Evolutionary conservation across 192 early-diverging fungal genomes (phyloP), one percentile per base, ranked within the genome.

Genomic region (Umbelopsis sp.): DNA sequence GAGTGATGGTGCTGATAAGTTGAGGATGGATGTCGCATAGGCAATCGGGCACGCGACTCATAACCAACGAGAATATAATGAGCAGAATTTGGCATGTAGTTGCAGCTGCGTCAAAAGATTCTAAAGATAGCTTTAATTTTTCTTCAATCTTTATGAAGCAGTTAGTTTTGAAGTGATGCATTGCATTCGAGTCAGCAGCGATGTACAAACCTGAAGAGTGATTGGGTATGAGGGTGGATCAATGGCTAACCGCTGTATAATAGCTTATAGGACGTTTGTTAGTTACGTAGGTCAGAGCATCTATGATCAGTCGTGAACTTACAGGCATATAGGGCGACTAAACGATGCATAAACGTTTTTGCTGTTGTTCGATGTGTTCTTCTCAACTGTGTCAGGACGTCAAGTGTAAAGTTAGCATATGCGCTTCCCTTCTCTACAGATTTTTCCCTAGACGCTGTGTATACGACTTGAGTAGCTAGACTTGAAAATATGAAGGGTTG

Each of bases 401-500:
- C 55, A 4, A 22, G 55, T 35, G 30, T 18, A 61, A 35, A 6
- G 0, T 61, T 25, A 61, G 55, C 55, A 35, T 61, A 61, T 0
- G 33, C 55, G 33, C 35, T 25, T 1, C 13, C 21, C 10, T 61
- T 30, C 2, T 25, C 30, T 1, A 61, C 5, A 10, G 30, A 35
- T 15, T 8, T 25, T 4, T 61, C 55, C 18, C 25, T 61, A 7
- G 55, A 18, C 15, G n/a, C 15, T 8, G 33, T 30, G 30, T 15
- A 30, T 35, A 25, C 12, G 30, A 61, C 33, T 61, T 61, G 55
- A 18, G 27, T 30, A 15, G 55, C 55, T 1, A 61, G 55, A 16
- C 25, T 30, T 18, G 55, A 61, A 25, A 61, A 61, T 61, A 61
- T 8, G 12, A 61, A 61, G 13, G 55, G 25, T 3, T 61, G 55